Evolutionary conservation across 1,284 basidiomycete genomes (phyloP).

Genomic region (Austroboletus niveus): DNA sequence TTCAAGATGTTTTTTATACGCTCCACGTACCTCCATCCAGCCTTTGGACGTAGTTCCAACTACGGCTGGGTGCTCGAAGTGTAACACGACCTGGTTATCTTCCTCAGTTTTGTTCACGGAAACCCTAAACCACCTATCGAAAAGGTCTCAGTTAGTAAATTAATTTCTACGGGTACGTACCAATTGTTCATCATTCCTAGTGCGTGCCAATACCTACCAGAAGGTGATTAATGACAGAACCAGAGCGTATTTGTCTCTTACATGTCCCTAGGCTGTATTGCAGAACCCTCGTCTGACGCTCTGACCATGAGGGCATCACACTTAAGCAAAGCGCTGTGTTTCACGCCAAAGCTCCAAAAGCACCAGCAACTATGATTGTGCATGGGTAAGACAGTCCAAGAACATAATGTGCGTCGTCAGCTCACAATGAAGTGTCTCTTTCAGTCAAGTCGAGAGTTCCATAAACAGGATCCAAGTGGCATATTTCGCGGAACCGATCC

Average conservation of each 20-base stretch:
- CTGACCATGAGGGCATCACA: constrained; percentile 49
- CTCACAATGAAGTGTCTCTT: constrained; percentile 52
- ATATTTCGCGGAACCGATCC: constrained; percentile 36
- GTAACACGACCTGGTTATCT: constrained; percentile 31
- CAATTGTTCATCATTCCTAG: constrained; percentile 63
- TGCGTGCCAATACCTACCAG: constrained; percentile 44
- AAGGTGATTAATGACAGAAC: constrained; percentile 1
- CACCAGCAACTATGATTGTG: constrained; percentile 52
- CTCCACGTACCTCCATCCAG: constrained; percentile 53
- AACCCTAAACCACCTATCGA: constrained; percentile 57
- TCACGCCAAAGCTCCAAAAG: constrained; percentile 55
- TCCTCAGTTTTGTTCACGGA: constrained; percentile 42
- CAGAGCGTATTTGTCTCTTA: constrained; percentile 5
- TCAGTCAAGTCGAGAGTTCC: constrained; percentile 45
- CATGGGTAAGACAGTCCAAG: background rate
- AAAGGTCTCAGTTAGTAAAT: background rate
- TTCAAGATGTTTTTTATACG: background rate
- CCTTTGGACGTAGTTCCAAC: constrained; percentile 52
- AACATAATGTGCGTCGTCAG: background rate
- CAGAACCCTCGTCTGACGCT: constrained; percentile 56
- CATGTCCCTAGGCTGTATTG: constrained; percentile 52
- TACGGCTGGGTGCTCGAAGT: constrained; percentile 64
- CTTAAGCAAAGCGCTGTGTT: constrained; percentile 36
- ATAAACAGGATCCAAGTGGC: constrained; percentile 25
- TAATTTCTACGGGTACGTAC: constrained; percentile 2